Percentiles rank a stretch among this genome's conserved stretches.
Conservation (phyloP, 208 protist genomes). For the Acanthamoeba lenticulata region DNA sequence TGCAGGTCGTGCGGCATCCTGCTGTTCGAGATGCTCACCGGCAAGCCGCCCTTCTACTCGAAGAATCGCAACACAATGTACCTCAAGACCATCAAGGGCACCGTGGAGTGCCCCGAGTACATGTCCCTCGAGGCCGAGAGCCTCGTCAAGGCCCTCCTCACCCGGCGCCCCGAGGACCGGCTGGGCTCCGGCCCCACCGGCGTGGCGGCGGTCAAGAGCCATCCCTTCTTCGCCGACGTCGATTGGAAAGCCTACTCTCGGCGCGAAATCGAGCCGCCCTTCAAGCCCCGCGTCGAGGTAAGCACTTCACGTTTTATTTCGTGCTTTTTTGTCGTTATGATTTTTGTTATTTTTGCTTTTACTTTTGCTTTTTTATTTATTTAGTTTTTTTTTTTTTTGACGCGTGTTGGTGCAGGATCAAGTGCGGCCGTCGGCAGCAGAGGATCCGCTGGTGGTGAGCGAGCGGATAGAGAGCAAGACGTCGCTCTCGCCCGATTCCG, state of each 20-base stretch:
- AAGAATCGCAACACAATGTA: conserved; percentile 83
- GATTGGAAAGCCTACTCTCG: conserved; percentile 44
- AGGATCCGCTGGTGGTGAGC: conserved; percentile 48
- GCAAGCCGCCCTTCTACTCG: conserved; percentile 92
- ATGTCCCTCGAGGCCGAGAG: conserved; percentile 54
- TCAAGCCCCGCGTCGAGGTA: conserved; percentile 29
- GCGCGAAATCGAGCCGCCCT: conserved; percentile 45
- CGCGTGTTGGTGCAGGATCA: background rate
- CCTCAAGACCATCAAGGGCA: conserved; percentile 63
- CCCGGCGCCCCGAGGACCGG: conserved; percentile 66
- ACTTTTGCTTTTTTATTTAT: background rate
- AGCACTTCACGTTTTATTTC: background rate
- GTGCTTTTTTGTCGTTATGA: background rate
- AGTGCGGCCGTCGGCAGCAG: background rate
- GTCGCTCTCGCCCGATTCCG: conserved; percentile 1
- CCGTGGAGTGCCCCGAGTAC: conserved; percentile 76
- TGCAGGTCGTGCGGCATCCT: conserved; percentile 92
- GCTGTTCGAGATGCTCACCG: conserved; percentile 92
- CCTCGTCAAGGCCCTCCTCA: conserved; percentile 70
- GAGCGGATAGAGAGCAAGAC: background rate
- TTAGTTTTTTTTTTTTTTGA: background rate
- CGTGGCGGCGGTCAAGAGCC: conserved; percentile 76
- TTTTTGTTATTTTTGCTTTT: background rate
- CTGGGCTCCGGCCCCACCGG: conserved; percentile 70
- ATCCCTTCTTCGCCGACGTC: conserved; percentile 55